A percentile compares a stretch with the other conserved stretches of the same genome.
These are phyloP conservation scores for Clarireedia homoeocarpa DNA, from an alignment of 2,329 filamentous ascomycete genomes.

Conservation along the genomic window DNA sequence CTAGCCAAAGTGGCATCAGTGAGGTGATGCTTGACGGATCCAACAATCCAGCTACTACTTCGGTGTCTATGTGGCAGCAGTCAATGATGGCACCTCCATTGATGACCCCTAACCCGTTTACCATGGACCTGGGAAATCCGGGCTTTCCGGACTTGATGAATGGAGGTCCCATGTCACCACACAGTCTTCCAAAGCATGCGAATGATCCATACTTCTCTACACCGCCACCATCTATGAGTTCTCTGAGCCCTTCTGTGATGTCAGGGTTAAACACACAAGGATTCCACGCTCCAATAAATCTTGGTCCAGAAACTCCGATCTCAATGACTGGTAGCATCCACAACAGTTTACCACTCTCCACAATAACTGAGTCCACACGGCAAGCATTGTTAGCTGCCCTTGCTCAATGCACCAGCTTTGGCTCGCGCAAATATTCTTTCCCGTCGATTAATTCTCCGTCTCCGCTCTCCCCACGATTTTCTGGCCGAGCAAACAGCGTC, in stretches of 20 bases:
- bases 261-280: constrained; percentile 54
- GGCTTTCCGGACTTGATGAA: constrained; percentile 72
- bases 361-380: constrained; percentile 58
- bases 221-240: constrained; percentile 65
- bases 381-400: constrained; percentile 53
- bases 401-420: constrained; percentile 47
- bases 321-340: constrained; percentile 56
- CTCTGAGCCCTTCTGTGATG: constrained; percentile 65
- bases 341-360: constrained; percentile 51
- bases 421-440: constrained; percentile 57
- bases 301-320: constrained; percentile 66
- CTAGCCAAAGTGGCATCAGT: constrained; percentile 84
- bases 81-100: constrained; percentile 62
- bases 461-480: constrained; percentile 45
- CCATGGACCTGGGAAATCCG: constrained; percentile 64
- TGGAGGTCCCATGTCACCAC: constrained; percentile 64
- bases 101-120: constrained; percentile 58
- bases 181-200: constrained; percentile 57
- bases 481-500: constrained; percentile 41
- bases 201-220: constrained; percentile 74
- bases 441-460: constrained; percentile 41
- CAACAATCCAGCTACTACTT: constrained; percentile 50
- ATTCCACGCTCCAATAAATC: constrained; percentile 58
- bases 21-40: constrained; percentile 85
- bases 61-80: constrained; percentile 60